Evolutionary conservation across 106 monocot species (phyloP).

Genomic region (Apostasia ramifera): DNA sequence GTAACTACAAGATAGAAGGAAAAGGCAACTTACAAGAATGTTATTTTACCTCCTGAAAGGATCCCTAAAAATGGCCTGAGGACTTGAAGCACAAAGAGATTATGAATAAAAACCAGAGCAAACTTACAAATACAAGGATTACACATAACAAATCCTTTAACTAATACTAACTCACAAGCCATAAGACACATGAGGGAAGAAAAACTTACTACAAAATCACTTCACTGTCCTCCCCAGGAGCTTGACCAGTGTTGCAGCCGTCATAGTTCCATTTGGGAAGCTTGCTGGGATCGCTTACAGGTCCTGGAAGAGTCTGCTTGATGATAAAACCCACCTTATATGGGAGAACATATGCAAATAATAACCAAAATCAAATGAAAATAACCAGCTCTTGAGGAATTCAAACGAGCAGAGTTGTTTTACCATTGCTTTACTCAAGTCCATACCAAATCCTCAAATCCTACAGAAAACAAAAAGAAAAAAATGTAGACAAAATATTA

Average conservation of each 20-base stretch:
- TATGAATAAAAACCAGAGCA: neutral
- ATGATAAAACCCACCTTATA: neutral
- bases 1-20: no score
- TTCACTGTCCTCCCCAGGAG: slow-evolving; percentile 54
- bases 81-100: slow-evolving; percentile 19
- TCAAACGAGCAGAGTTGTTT: neutral
- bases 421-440: slow-evolving; percentile 41
- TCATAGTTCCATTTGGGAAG: slow-evolving; percentile 57
- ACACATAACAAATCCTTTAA: neutral
- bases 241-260: slow-evolving; percentile 48
- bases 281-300: slow-evolving; percentile 33
- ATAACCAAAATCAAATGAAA: neutral
- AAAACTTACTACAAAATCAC: slow-evolving; percentile 36
- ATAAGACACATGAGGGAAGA: no score
- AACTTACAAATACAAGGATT: neutral
- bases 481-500: no score
- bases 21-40: slow-evolving; percentile 57
- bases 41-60: slow-evolving; percentile 69
- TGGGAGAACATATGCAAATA: neutral
- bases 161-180: neutral
- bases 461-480: no score
- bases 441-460: slow-evolving; percentile 32
- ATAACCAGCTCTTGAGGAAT: neutral
- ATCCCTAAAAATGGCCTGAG: slow-evolving; percentile 67
- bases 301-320: slow-evolving; percentile 31